Evolutionary conservation across 164 flowering plant species (phyloP), one percentile per base, ranked within the genome.

Genomic region (Vitis amurensis): DNA sequence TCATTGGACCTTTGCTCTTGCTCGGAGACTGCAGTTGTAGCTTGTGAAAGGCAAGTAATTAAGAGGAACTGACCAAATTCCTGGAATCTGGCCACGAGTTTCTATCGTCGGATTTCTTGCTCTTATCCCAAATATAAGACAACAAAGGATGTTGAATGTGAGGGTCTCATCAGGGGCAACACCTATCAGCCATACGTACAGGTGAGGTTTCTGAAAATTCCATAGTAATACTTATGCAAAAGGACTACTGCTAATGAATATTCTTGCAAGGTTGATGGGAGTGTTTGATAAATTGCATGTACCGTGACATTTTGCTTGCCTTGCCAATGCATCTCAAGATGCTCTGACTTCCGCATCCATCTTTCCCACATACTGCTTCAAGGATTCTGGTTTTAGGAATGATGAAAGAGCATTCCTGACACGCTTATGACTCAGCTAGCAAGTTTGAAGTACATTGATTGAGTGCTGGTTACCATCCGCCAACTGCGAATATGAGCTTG

Each of bases 11-110:
- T 65, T 76, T 11, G 31, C 49, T 47, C 91, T 87, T 19, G 91
- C 89, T 17, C 57, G 66, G 19, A 89, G 76, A 72, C 92, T 83
- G 31, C 82, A 68, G 61, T 77, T 86, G 82, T 71, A 91, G 53
- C 81, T 74, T 2, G 93, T 88, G 71, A 87, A 89, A 0, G 97
- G 93, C 44, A 86, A 56, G 69, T n/a, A n/a, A n/a, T 89, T 88
- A 1, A 91, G n/a, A 0, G 92, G 97, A 23, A 88, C 53, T 7
- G 92, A 78, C 89, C 88, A 89, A 73, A 82, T 65, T 55, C 97
- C 93, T 78, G 79, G 65, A 88, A 88, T 17, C n/a, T 19, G 0
- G 64, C 12, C 2, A 82, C 37, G 11, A 87, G 27, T 66, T 69
- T 27, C 1, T 83, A 84, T 74, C 89, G 82, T 71, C 58, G 44